A percentile compares a stretch with the other conserved stretches of the same genome.
Evolutionary conservation across 768 basidiomycete genomes (phyloP).

Genomic region (Galerina marginata): DNA sequence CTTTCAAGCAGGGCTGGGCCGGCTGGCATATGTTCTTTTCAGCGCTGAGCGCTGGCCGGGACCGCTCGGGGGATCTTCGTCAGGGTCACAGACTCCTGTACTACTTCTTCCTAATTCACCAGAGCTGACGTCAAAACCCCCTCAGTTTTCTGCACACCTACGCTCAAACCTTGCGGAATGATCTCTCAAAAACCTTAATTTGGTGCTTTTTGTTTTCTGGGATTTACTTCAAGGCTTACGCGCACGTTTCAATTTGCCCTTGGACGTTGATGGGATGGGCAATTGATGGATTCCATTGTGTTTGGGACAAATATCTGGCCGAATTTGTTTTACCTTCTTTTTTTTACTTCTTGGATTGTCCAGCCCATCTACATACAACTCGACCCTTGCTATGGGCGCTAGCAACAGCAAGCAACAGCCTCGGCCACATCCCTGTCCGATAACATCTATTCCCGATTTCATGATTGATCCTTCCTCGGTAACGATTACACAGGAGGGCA

Average conservation of each 20-base stretch:
- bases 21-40: neutral
- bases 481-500: neutral
- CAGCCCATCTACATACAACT: neutral
- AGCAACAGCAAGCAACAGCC: neutral
- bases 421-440: neutral
- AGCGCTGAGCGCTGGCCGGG: constrained; percentile 27
- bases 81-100: constrained; percentile 22
- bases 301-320: too few species aligned
- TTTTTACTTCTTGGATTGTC: too few species aligned
- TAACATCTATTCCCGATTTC: neutral
- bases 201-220: neutral
- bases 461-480: constrained; percentile 6
- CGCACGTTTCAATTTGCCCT: too few species aligned
- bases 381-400: constrained; percentile 7
- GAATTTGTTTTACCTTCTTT: too few species aligned
- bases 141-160: constrained; percentile 1
- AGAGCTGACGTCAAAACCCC: constrained; percentile 17
- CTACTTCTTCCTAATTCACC: constrained; percentile 7
- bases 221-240: too few species aligned
- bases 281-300: too few species aligned
- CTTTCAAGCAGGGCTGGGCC: neutral
- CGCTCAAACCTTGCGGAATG: neutral
- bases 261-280: too few species aligned
- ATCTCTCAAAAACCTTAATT: too few species aligned
- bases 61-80: constrained; percentile 18